Evolutionary conservation across 1,284 basidiomycete species (phyloP), one percentile per base, ranked within the genome.

Genomic region (Ganoderma lucidum): DNA sequence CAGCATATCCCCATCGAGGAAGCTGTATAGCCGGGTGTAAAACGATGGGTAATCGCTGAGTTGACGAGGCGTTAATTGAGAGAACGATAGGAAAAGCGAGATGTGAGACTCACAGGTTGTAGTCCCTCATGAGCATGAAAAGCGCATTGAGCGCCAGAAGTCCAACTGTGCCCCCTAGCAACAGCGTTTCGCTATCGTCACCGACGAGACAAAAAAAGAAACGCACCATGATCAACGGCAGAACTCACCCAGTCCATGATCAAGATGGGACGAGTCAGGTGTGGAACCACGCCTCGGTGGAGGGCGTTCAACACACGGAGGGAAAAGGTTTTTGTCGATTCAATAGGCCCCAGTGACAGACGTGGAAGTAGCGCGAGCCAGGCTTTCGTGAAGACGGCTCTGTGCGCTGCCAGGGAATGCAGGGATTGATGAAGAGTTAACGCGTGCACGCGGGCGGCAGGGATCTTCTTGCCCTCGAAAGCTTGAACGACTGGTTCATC

Each of bases 231-330:
- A 79, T 97, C 96, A 44, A 98, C 93, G 73, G 95, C 94, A 14
- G 89, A 88, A 41, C 94, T 91, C 42, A 99, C 87, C 94, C 97
- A 99, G 81, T 99, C 97, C 89, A 98, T 97, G 17, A 97, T 87
- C 64, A 97, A 80, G 6, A 96, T 85, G 0, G 94, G 88, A 63
- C 93, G 83, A 4, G 92, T 93, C 66, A 98, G 80, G 79, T 97
- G 90, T 0, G 96, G 96, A 76, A 98, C 82, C 28, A 98, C 92
- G 15, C 93, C 90, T 9, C 90, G 85, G 80, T 98, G 96, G 83
- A 98, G 88, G 10, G 96, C 86, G 72, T 92, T 91, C 62, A 98
- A 81, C 2, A 88, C 90, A 45, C 93, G 85, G 58, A 89, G 86
- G 2, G 85, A 83, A 8, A 89, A 76, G 2, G 81, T 80, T 70